These are phyloP conservation scores for Tilletia walkeri DNA, from an alignment of 1,284 basidiomycete species.

Conservation along the genomic window DNA sequence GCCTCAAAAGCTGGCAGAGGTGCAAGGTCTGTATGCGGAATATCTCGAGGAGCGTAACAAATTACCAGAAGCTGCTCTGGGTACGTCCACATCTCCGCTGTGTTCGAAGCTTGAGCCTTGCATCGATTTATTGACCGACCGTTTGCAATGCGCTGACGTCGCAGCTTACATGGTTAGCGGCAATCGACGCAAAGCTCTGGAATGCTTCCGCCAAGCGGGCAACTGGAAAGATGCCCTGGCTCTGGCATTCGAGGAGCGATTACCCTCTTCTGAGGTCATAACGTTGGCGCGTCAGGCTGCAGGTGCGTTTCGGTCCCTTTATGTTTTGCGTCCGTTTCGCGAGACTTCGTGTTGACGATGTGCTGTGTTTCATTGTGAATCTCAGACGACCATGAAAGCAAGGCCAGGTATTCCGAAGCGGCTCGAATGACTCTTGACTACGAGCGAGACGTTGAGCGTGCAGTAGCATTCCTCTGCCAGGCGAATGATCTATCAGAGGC, in stretches of 20 bases:
- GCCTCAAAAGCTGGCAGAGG: constrained; percentile 15
- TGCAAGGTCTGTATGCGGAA: background rate
- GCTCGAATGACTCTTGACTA: constrained; percentile 84
- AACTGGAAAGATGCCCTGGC: constrained; percentile 46
- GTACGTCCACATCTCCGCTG: constrained; percentile 58
- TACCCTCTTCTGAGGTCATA: constrained; percentile 42
- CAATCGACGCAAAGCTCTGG: constrained; percentile 36
- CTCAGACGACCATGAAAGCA: background rate
- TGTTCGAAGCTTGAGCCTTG: background rate
- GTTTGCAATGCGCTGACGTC: background rate
- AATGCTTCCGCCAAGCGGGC: constrained; percentile 35
- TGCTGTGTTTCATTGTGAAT: background rate
- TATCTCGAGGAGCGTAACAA: constrained; percentile 62
- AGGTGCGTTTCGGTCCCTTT: background rate
- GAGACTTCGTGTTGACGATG: background rate
- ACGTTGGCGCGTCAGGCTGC: constrained; percentile 5
- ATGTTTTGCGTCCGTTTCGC: background rate
- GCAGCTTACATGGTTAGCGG: constrained; percentile 37
- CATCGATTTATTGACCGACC: background rate
- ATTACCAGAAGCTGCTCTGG: constrained; percentile 76
- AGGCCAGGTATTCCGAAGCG: constrained; percentile 69
- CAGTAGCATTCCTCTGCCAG: constrained; percentile 72
- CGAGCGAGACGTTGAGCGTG: constrained; percentile 72
- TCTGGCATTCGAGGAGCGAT: constrained; percentile 32
- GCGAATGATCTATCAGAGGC: constrained; percentile 85